Conservation (phyloP, 164 flowering plant genomes). For the Sextonia rubra region DNA sequence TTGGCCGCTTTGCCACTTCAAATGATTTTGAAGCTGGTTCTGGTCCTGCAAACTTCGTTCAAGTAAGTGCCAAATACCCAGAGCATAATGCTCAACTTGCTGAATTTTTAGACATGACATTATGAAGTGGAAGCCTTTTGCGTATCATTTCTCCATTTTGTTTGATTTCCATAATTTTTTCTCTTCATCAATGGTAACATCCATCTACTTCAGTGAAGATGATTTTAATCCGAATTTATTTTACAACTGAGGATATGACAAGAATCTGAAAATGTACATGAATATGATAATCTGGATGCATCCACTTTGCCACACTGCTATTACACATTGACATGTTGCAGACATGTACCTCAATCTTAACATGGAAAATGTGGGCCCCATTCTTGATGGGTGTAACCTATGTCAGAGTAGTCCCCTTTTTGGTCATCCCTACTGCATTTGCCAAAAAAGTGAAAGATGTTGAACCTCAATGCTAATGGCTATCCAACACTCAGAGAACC, state of each 20-base stretch:
- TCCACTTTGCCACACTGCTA: neutral
- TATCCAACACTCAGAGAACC: neutral
- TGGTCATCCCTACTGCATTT: neutral
- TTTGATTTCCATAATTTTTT: too few relatives aligned
- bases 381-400: neutral
- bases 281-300: neutral
- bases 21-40: slow-evolving; percentile 66
- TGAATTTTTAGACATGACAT: too few relatives aligned
- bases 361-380: neutral
- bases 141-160: too few relatives aligned
- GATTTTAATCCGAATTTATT: neutral
- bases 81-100: neutral
- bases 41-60: slow-evolving; percentile 61
- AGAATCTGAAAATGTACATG: neutral
- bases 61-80: slow-evolving; percentile 40
- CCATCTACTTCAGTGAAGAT: too few relatives aligned
- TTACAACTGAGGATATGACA: neutral
- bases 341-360: neutral
- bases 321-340: neutral
- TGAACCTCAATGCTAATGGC: too few relatives aligned
- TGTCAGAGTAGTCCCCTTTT: neutral
- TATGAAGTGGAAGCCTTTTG: neutral
- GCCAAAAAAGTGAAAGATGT: too few relatives aligned
- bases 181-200: too few relatives aligned
- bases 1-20: slow-evolving; percentile 63